Evolutionary conservation across 352 stramenopile species (phyloP), one percentile per base, ranked within the genome.

Genomic region (Globisporangium mamillatum): DNA sequence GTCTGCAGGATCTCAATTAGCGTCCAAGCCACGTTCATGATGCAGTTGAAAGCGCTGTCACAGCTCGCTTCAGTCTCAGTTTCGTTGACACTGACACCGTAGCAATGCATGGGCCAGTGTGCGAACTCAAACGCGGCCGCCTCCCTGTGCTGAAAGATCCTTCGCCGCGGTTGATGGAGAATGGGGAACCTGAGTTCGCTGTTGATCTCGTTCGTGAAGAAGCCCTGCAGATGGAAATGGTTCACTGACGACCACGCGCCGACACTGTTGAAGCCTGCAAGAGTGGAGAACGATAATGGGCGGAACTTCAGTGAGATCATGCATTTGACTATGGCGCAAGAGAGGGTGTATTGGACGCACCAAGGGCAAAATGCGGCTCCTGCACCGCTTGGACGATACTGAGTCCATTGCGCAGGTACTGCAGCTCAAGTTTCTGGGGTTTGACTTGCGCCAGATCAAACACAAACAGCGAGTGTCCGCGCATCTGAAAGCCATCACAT

Each of bases 171-270:
- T 52, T 92, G 82, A 9, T 10, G 27, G 1, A 67, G 59, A 41
- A 93, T 53, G 4, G 81, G 80, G 58, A 93, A 84, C 56, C 68
- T 78, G 20, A 25, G 24, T 3, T 6, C 59, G 48, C 44, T 54
- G 8, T 18, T 10, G 16, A 74, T 27, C 12, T 77, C 58, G 55
- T 72, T 38, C 41, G 86, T 78, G 65, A 88, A 90, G 38, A 83
- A 89, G 0, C 77, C 79, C 69, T 93, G 86, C 3, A 92, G 78
- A 38, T 93, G 86, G 55, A 88, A 86, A 61, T 93, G 83, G 57
- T 92, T 90, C 10, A 93, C 86, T 4, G 83, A 92, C 9, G 86
- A 89, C 86, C 86, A 93, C 18, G 86, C 86, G 22, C 86, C 86
- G 32, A 73, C 69, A 59, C 86, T 90, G 64, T 93, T 93, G 67